Conservation (phyloP, 106 monocot genomes). For the Chionographis japonica region DNA sequence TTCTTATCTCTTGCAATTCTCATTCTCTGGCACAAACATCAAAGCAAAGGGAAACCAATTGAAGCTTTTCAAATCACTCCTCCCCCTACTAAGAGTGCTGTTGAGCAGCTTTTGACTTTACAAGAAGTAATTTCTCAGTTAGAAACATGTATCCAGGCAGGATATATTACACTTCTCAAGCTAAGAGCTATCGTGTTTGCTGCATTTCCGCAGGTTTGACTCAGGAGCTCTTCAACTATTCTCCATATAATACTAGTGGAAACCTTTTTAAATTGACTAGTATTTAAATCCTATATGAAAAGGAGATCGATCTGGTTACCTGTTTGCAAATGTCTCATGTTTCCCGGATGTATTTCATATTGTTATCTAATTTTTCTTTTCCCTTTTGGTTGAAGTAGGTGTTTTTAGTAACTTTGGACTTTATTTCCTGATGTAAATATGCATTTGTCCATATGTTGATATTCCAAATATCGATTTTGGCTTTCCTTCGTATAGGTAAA, state of each 20-base stretch:
- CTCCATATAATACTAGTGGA: background rate
- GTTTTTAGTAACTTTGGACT: no score
- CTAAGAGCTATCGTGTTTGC: conserved; percentile 76
- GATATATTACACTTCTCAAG: conserved; percentile 84
- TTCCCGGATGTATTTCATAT: no score
- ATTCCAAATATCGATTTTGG: no score
- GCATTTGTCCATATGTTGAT: no score
- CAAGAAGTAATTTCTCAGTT: conserved; percentile 79
- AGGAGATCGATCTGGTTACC: no score
- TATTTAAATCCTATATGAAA: no score
- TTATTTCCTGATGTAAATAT: no score
- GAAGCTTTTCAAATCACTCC: conserved; percentile 54
- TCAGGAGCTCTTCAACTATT: background rate
- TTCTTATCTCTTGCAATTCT: conserved; percentile 36
- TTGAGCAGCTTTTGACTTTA: conserved; percentile 74
- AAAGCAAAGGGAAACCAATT: conserved; percentile 41
- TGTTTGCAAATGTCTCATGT: no score
- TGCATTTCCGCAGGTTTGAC: conserved; percentile 73
- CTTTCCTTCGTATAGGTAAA: no score
- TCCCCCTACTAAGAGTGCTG: conserved; percentile 62
- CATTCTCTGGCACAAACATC: conserved; percentile 77
- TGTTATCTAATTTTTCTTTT: no score
- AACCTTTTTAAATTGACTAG: no score
- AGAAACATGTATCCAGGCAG: conserved; percentile 62
- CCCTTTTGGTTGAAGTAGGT: no score